Percentiles rank a stretch among this genome's conserved stretches.
These are phyloP conservation scores for Sergeia podlipaevii DNA, from an alignment of 208 protist species.

Conservation along the genomic window DNA sequence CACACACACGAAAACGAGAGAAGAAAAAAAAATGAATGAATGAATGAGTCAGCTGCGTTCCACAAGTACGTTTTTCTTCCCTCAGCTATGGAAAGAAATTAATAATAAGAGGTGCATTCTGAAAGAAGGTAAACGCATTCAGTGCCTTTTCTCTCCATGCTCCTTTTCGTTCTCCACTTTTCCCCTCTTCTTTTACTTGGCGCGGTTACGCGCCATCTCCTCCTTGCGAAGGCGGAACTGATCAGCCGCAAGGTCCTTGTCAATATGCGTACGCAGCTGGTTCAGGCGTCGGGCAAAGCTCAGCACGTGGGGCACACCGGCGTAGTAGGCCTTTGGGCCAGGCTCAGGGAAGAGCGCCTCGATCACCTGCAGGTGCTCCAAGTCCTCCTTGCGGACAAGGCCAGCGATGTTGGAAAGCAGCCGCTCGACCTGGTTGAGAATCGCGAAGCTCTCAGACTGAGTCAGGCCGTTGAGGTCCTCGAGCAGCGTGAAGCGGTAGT, in stretches of 20 bases:
- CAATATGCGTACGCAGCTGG: conserved; percentile 72
- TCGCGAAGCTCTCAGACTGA: conserved; percentile 78
- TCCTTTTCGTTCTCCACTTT: conserved; percentile 1
- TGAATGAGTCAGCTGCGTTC: no score
- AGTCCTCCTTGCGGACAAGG: conserved; percentile 37
- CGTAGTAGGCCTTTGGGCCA: conserved; percentile 41
- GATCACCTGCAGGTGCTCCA: conserved; percentile 50
- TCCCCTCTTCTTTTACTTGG: conserved; percentile 4
- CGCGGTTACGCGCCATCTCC: conserved; percentile 7
- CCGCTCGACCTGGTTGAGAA: conserved; percentile 71
- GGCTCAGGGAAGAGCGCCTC: conserved; percentile 59
- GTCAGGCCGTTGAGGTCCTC: conserved; percentile 89
- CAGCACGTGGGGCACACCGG: conserved; percentile 52
- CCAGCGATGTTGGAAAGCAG: conserved; percentile 74
- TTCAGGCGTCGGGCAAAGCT: conserved; percentile 58
- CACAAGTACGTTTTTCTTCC: no score
- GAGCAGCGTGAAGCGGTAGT: conserved; percentile 83
- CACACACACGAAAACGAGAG: neutral
- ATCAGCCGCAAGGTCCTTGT: conserved; percentile 48
- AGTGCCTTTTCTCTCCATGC: neutral
- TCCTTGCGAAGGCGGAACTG: conserved; percentile 10
- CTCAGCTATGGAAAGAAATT: no score
- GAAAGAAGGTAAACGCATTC: no score
- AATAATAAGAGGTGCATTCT: no score
- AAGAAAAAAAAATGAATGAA: conserved; percentile 2